Base-by-base conservation (phyloP, 2,329 filamentous ascomycete species). In the Exophiala sideris region DNA sequence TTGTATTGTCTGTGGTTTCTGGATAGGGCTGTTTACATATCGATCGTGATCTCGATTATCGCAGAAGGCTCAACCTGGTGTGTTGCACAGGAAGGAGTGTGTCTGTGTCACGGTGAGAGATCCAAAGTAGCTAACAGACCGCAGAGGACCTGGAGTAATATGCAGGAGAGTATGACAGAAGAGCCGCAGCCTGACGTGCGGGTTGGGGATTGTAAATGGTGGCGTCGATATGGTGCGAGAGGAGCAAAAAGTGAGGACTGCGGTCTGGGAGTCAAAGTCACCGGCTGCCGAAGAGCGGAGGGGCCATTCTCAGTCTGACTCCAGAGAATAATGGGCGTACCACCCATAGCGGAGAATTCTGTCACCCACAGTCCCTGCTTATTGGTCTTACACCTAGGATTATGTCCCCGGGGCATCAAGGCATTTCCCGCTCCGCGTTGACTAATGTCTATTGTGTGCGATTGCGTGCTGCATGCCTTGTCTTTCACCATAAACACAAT, bases 1-100 rank as follows among this genome's bases (percentile, higher is more conserved):
- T 60, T 50, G 41, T 52, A 12, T 18, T 38, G 33, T 38, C 3
- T 42, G 16, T 9, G 45, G 18, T 34, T 36, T 24, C 2, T 46
- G 11, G n/a, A 8, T 11, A 41, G 16, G 11, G 39, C 4, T 9
- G 14, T 44, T 44, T 14, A 44, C 41, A 44, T 44, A 29, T 44
- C 41, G 41, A 21, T 41, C 14, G 39, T 7, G 16, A 6, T 42
- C n/a, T 42, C 24, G 45, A 11, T 47, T 32, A 44, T 44, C 21
- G 41, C 16, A 44, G 4, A 9, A 24, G n/a, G 41, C 4, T 24
- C 20, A n/a, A 29, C 24, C 7, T 44, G 9, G 20, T 24, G 21
- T 32, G 41, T 20, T 29, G 21, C 5, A n/a, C 29, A 12, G n/a
- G n/a, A 9, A 24, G 10, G 3, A 29, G 14, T n/a, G 41, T 24